Percentiles rank a stretch among this genome's conserved stretches.
Conservation (phyloP, 371 early-diverging fungal genomes). For the Coemansia sp. region DNA sequence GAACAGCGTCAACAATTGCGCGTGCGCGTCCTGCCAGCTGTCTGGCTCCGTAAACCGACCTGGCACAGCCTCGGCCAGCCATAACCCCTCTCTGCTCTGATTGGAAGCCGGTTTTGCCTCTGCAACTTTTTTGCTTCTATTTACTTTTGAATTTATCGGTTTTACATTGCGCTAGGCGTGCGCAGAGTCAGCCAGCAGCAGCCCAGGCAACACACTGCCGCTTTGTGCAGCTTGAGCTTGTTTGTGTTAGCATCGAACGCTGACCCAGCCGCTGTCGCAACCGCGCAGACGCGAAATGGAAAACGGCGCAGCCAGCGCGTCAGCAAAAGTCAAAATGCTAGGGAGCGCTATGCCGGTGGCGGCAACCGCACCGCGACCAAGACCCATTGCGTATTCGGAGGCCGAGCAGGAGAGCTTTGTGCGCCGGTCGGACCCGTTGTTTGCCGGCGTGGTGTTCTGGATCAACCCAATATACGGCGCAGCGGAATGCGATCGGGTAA, state of each 20-base stretch:
- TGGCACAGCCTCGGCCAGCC: too few relatives aligned
- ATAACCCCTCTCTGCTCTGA: too few relatives aligned
- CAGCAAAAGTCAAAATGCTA: not conserved
- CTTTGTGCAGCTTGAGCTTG: too few relatives aligned
- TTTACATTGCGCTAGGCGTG: too few relatives aligned
- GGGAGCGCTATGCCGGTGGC: too few relatives aligned
- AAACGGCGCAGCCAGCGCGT: not conserved
- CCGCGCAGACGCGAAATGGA: not conserved
- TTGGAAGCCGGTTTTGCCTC: not conserved
- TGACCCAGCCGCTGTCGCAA: too few relatives aligned
- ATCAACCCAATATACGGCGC: slow-evolving; percentile 37
- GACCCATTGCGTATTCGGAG: slow-evolving; percentile 12
- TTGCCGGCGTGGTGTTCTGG: slow-evolving; percentile 48
- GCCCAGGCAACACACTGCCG: too few relatives aligned
- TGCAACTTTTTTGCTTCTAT: not conserved
- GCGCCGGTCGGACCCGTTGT: slow-evolving; percentile 26
- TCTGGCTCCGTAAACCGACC: too few relatives aligned
- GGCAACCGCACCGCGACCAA: slow-evolving; percentile 1
- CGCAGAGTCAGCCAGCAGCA: too few relatives aligned
- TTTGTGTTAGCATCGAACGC: too few relatives aligned
- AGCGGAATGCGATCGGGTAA: slow-evolving; percentile 26
- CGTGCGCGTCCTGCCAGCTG: not conserved
- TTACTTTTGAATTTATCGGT: not conserved
- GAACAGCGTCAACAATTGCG: not conserved
- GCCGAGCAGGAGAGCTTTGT: slow-evolving; percentile 34